These are phyloP conservation scores for Candolleomyces efflorescens DNA, from an alignment of 768 basidiomycete genomes.

Conservation along the genomic window DNA sequence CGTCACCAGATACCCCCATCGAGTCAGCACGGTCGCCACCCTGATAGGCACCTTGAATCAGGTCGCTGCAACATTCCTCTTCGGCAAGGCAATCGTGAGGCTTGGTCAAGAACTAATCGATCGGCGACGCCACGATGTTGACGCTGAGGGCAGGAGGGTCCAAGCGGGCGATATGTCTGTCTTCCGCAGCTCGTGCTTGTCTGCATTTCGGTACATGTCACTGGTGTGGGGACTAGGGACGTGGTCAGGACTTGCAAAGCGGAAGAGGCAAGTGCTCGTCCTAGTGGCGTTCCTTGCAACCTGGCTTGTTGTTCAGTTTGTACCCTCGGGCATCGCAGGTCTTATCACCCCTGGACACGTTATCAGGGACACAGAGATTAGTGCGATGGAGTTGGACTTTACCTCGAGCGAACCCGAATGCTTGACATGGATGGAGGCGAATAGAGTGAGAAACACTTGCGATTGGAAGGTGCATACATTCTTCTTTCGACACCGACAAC, in stretches of 20 bases:
- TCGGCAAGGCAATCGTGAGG: background rate
- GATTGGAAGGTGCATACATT: background rate
- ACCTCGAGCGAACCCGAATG: background rate
- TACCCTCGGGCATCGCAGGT: background rate
- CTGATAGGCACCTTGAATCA: background rate
- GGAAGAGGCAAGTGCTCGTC: background rate
- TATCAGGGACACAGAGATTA: background rate
- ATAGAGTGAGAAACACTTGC: background rate
- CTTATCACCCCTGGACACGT: background rate
- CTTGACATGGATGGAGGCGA: background rate
- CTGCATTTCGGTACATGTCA: background rate
- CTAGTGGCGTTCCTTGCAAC: background rate
- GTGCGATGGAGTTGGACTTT: background rate
- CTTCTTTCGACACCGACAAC: background rate
- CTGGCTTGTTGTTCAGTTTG: background rate
- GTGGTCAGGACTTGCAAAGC: background rate
- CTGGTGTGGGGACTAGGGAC: background rate
- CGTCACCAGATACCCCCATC: background rate
- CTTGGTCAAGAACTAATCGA: background rate
- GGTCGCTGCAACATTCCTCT: background rate
- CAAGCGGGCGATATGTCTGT: background rate
- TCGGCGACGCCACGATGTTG: background rate
- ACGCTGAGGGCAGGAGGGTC: background rate
- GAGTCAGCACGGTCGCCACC: background rate
- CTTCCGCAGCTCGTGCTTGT: background rate